Base-by-base conservation (phyloP, 2,329 filamentous ascomycete species). In the Myotisia sp. region DNA sequence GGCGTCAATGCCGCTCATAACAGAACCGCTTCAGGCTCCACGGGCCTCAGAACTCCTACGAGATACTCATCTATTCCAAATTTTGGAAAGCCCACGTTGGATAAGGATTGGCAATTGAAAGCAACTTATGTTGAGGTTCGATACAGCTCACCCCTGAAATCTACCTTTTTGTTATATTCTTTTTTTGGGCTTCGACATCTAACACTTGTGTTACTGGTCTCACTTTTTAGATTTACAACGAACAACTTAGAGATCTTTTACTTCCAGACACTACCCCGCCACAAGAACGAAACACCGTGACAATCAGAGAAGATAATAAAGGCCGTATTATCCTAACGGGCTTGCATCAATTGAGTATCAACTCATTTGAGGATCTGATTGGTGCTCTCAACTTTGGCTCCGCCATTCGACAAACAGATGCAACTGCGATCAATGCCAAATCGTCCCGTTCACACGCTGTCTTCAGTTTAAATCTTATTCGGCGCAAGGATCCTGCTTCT, bases 401-500 rank as follows among this genome's bases (percentile, higher is more conserved):
- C 1, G 74, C 79, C 16, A 92, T 98, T 52, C 80, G 90, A 40
- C 90, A 98, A 54, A 98, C 90, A 0, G 90, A 98, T 59, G 79
- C 90, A 16, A 98, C 90, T 2, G 90, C 87, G 3, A 90, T 95
- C 52, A 98, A 98, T 53, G 90, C 87, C 27, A 87, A 93, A 53
- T 98, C 90, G 0, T 98, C 90, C 7, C 84, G 90, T 43, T 98
- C 90, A 1, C 90, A 98, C 55, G 90, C 90, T 21, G 86, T 98
- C 19, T 95, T 98, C 59, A 94, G 84, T 52, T 64, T 98, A 42
- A 95, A 95, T 49, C 69, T 98, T 5, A 69, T 95, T 5, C 51
- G 94, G 62, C 81, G 81, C 49, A 90, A 83, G 59, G 68, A 55
- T 45, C 58, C 41, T 37, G 12, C 48, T n/a, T 41, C 48, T 36